Percentiles rank a stretch among this genome's conserved stretches.
phyloP scores from a whole-genome alignment of 2,329 filamentous ascomycete species.

The Clonostachys solani region DNA sequence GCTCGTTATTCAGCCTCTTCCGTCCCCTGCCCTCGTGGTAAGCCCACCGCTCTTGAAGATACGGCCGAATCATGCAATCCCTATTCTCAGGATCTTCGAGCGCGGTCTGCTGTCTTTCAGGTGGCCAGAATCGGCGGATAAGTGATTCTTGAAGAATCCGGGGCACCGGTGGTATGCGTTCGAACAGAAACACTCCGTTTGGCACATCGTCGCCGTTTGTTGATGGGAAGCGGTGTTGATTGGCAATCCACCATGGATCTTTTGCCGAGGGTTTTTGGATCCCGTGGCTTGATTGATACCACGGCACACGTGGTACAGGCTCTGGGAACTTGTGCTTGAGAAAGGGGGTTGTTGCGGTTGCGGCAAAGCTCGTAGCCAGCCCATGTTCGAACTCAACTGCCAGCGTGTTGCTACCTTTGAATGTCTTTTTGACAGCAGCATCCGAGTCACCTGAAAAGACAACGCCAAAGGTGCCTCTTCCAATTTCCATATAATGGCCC shows the following conservation, averaged over 20 bases:
- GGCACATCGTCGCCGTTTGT: constrained; percentile 5
- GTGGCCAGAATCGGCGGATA: constrained; percentile 4
- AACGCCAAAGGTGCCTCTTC: constrained; percentile 5
- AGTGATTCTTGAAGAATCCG: constrained; percentile 3
- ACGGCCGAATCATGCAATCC: constrained; percentile 7
- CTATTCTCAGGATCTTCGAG: constrained; percentile 3
- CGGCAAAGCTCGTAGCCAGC: constrained; percentile 4
- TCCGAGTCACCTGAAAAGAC: constrained; percentile 3
- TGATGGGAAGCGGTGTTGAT: constrained; percentile 1
- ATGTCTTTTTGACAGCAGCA: constrained; percentile 5
- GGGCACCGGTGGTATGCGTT: constrained; percentile 5
- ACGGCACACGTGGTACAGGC: constrained; percentile 3
- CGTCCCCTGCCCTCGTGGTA: constrained; percentile 4
- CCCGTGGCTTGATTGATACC: constrained; percentile 5
- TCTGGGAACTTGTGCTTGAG: constrained; percentile 2
- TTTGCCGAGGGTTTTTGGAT: constrained; percentile 1
- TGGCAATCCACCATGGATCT: constrained; percentile 5
- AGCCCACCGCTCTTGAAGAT: constrained; percentile 3
- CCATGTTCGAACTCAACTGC: constrained; percentile 5
- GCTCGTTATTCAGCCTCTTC: constrained; percentile 5
- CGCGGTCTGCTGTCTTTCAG: neutral
- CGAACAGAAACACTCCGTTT: constrained; percentile 5
- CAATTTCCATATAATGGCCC: constrained; percentile 1
- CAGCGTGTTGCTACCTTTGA: constrained; percentile 3
- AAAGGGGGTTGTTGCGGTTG: constrained; percentile 2